Percentiles rank a stretch among this genome's conserved stretches.
These are phyloP conservation scores for Dicorynia guianensis DNA, from an alignment of 306 rosid genomes.

Conservation along the genomic window DNA sequence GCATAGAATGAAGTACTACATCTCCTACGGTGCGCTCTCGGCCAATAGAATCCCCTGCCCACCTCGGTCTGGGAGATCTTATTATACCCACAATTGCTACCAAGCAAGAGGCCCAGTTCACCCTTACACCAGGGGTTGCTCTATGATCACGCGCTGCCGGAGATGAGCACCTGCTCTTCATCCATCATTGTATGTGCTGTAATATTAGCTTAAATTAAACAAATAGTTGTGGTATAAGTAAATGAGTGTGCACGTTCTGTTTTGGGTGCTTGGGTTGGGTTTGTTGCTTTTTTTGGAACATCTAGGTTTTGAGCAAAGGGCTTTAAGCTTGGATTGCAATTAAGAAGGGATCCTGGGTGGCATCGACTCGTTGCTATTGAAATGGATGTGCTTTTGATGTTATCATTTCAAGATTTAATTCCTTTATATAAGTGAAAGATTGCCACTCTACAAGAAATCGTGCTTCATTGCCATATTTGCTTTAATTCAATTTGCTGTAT, in stretches of 20 bases:
- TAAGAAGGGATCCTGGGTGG: constrained; percentile 30
- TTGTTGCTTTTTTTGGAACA: too few relatives aligned
- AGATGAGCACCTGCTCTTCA: constrained; percentile 43
- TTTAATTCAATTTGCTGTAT: too few relatives aligned
- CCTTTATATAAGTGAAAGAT: constrained; percentile 25
- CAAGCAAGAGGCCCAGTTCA: constrained; percentile 79
- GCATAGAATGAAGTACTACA: constrained; percentile 68
- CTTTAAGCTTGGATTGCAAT: background rate
- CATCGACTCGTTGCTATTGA: constrained; percentile 41
- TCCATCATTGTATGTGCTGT: background rate
- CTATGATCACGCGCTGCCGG: constrained; percentile 79
- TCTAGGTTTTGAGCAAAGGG: too few relatives aligned
- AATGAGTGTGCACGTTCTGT: too few relatives aligned
- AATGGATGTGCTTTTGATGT: constrained; percentile 14
- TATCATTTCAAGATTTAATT: background rate
- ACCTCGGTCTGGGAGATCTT: constrained; percentile 94
- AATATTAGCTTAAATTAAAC: background rate
- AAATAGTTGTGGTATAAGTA: background rate
- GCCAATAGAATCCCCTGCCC: constrained; percentile 95
- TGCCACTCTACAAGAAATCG: too few relatives aligned
- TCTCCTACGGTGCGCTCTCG: constrained; percentile 89
- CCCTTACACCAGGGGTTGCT: constrained; percentile 83
- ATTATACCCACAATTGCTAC: constrained; percentile 84
- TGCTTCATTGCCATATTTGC: too few relatives aligned
- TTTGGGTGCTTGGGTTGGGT: too few relatives aligned